Evolutionary conservation across 352 stramenopile species (phyloP), one percentile per base, ranked within the genome.

Genomic region (Phytopythium vexans): DNA sequence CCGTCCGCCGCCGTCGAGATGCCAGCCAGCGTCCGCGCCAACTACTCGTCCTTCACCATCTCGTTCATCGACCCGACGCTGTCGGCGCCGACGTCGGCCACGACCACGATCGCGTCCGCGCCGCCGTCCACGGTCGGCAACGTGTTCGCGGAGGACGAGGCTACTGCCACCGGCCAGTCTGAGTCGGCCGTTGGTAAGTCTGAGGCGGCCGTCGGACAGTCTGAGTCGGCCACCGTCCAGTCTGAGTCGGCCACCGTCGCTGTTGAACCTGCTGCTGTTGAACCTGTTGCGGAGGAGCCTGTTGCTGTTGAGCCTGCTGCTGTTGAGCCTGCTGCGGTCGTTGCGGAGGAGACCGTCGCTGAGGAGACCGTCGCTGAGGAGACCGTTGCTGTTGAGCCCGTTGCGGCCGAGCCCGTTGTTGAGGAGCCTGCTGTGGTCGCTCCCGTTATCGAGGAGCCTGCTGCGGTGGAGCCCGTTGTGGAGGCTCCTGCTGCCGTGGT

Each of bases 11-110:
- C 52, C 9, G 66, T 80, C 12, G 60, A 77, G 40, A 58, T 80
- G 8, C 70, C 70, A 8, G 68, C 70, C 37, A 80, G 60, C 43
- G 70, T 80, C 15, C 70, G 70, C 37, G 68, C 60, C 49, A 77
- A 80, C 62, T 74, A 77, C 45, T 80, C 70, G 48, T 77, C 67
- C 40, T 80, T 80, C 37, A 80, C 60, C 36, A 80, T 80, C 36
- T 80, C 70, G 51, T 80, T 80, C 53, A 80, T 80, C 52, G 70
- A 80, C 49, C 67, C 70, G 27, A 75, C 48, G 11, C 52, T 72
- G 44, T 73, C 64, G 37, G 68, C 68, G 14, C 68, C 68, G 16
- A 69, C 62, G 27, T 71, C 62, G 32, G 41, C 45, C 41, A 45
- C 37, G 37, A 46, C 49, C 27, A 61, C 56, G 14, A 75, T 63